These are phyloP conservation scores for Wickerhamiella bombiphila DNA, from an alignment of 805 yeast genomes.

Conservation along the genomic window DNA sequence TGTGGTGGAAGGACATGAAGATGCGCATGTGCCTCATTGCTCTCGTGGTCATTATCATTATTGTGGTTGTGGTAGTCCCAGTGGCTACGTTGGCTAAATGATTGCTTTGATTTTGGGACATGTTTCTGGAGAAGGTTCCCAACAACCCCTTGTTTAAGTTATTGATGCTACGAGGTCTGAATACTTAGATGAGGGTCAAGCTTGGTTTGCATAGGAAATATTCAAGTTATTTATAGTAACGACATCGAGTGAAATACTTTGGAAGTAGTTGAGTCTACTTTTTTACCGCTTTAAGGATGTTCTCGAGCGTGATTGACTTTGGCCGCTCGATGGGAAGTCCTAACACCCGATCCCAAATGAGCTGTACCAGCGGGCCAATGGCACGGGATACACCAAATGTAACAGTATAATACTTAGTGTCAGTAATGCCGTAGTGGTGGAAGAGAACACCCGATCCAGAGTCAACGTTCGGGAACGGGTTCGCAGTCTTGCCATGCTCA, in stretches of 20 bases:
- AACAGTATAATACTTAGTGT: slow-evolving; percentile 62
- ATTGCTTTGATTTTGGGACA: background rate
- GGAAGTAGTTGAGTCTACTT: too few relatives aligned
- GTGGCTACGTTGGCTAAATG: slow-evolving; percentile 67
- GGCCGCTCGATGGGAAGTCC: slow-evolving; percentile 78
- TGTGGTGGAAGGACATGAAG: slow-evolving; percentile 99
- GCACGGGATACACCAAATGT: slow-evolving; percentile 74
- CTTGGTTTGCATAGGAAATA: too few relatives aligned
- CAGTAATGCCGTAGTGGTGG: slow-evolving; percentile 65
- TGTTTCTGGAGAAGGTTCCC: too few relatives aligned
- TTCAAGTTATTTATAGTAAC: too few relatives aligned
- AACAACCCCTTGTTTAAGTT: too few relatives aligned
- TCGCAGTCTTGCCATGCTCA: slow-evolving; percentile 71
- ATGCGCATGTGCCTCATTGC: slow-evolving; percentile 83
- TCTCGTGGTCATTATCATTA: slow-evolving; percentile 58
- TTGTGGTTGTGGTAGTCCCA: slow-evolving; percentile 83
- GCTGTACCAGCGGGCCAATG: slow-evolving; percentile 63
- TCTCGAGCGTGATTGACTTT: slow-evolving; percentile 38
- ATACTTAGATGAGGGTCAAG: too few relatives aligned
- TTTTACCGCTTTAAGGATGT: slow-evolving; percentile 8
- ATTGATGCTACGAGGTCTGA: too few relatives aligned
- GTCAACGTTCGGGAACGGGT: slow-evolving; percentile 78
- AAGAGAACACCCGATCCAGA: slow-evolving; percentile 65
- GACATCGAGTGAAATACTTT: too few relatives aligned
- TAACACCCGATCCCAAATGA: slow-evolving; percentile 61